A percentile compares a stretch with the other conserved stretches of the same genome.
Conservation (phyloP, 2,329 filamentous ascomycete species). For the Macrophomina tecta region DNA sequence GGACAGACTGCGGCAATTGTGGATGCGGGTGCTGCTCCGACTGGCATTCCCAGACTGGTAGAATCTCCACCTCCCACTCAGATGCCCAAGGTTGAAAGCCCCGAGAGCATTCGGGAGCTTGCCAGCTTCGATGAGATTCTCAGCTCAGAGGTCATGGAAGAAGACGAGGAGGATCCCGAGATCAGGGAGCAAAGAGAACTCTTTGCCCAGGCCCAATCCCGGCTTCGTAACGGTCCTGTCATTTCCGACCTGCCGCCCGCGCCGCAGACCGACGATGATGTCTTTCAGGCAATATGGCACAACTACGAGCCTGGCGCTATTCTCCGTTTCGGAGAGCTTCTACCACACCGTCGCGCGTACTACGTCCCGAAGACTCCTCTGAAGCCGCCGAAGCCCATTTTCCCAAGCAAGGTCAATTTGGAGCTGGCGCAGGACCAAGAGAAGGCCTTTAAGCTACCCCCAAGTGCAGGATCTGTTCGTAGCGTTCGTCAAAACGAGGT, state of each 20-base stretch:
- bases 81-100: conserved; percentile 16
- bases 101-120: conserved; percentile 22
- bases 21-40: background rate
- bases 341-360: conserved; percentile 79
- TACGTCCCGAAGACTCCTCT: conserved; percentile 79
- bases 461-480: conserved; percentile 60
- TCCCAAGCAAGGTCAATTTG: conserved; percentile 85
- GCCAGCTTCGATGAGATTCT: background rate
- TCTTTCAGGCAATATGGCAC: conserved; percentile 81
- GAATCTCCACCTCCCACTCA: conserved; percentile 16
- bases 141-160: conserved; percentile 29
- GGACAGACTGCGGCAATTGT: background rate
- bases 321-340: conserved; percentile 79
- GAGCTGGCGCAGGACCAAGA: conserved; percentile 88
- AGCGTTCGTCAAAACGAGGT: conserved; percentile 55
- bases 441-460: conserved; percentile 76
- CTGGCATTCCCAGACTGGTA: background rate
- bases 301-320: conserved; percentile 76
- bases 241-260: conserved; percentile 66
- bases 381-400: conserved; percentile 80
- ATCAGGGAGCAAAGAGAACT: conserved; percentile 42
- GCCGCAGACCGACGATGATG: conserved; percentile 74
- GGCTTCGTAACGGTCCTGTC: conserved; percentile 43
- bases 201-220: conserved; percentile 43
- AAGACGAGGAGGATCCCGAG: conserved; percentile 42